These are phyloP conservation scores for Arabis hirsuta DNA, from an alignment of 345 rosid genomes.

Conservation along the genomic window DNA sequence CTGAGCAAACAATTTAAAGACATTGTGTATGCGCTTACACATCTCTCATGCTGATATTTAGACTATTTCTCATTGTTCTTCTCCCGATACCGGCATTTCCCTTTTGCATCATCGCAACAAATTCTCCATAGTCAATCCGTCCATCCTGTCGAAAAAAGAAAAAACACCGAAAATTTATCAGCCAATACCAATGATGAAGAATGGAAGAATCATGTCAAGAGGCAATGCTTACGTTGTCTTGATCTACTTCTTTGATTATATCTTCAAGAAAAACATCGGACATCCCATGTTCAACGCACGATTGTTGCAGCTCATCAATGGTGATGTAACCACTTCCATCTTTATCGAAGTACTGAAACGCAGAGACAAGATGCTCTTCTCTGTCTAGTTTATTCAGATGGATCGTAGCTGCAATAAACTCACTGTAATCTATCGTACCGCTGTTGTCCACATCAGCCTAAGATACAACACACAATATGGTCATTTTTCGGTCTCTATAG, in stretches of 20 bases:
- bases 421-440: slow-evolving; percentile 96
- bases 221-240: slow-evolving; percentile 75
- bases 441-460: slow-evolving; percentile 99
- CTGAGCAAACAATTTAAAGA: not conserved
- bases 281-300: slow-evolving; percentile 92
- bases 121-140: slow-evolving; percentile 91
- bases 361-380: slow-evolving; percentile 98
- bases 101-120: slow-evolving; percentile 99
- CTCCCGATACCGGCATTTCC: slow-evolving; percentile 95
- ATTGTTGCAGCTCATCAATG: slow-evolving; percentile 97
- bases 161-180: not conserved
- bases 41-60: slow-evolving; percentile 95
- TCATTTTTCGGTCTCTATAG: not conserved
- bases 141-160: slow-evolving; percentile 66
- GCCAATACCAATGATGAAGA: not conserved
- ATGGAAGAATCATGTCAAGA: slow-evolving; percentile 1
- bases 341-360: slow-evolving; percentile 94
- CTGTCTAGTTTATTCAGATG: slow-evolving; percentile 97
- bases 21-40: slow-evolving; percentile 29
- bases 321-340: slow-evolving; percentile 97
- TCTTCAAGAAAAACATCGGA: slow-evolving; percentile 91
- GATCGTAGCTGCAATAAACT: slow-evolving; percentile 96
- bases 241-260: slow-evolving; percentile 93
- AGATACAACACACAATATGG: slow-evolving; percentile 5
- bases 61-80: slow-evolving; percentile 94